Conservation (phyloP, 2,329 filamentous ascomycete species). For the Graphilbum ipis-grandicollis region DNA sequence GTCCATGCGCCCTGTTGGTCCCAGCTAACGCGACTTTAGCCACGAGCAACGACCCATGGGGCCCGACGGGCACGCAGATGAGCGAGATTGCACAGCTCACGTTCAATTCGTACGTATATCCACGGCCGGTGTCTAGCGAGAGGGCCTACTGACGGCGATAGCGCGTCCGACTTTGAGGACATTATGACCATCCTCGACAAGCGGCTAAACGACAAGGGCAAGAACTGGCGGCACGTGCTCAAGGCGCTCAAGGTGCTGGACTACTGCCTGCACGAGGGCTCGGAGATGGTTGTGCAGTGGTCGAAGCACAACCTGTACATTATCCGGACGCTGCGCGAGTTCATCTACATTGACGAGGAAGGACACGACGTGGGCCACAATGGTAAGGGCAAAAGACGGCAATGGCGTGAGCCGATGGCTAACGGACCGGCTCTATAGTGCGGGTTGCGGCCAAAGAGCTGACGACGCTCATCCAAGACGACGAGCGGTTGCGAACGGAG, state of each 20-base stretch:
- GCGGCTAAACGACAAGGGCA: constrained; percentile 95
- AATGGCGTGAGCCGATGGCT: no score
- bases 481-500: constrained; percentile 80
- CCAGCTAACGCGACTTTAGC: constrained; percentile 32
- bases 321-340: constrained; percentile 95
- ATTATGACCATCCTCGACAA: constrained; percentile 99
- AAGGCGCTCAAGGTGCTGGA: constrained; percentile 96
- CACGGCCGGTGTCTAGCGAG: background rate
- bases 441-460: constrained; percentile 92
- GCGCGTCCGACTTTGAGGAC: constrained; percentile 94
- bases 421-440: constrained; percentile 35
- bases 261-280: constrained; percentile 94
- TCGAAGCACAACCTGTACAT: constrained; percentile 96
- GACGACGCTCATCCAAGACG: constrained; percentile 78
- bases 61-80: constrained; percentile 95
- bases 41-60: constrained; percentile 98
- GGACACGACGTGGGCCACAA: constrained; percentile 91
- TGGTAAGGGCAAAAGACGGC: no score
- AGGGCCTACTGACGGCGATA: constrained; percentile 20
- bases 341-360: constrained; percentile 92
- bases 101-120: constrained; percentile 68
- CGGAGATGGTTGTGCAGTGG: constrained; percentile 93
- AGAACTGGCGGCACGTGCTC: constrained; percentile 97
- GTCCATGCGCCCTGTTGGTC: background rate
- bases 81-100: constrained; percentile 96